A percentile compares a stretch with the other conserved stretches of the same genome.
Conservation (phyloP, 2,329 filamentous ascomycete species). For the Nigrospora oryzae region DNA sequence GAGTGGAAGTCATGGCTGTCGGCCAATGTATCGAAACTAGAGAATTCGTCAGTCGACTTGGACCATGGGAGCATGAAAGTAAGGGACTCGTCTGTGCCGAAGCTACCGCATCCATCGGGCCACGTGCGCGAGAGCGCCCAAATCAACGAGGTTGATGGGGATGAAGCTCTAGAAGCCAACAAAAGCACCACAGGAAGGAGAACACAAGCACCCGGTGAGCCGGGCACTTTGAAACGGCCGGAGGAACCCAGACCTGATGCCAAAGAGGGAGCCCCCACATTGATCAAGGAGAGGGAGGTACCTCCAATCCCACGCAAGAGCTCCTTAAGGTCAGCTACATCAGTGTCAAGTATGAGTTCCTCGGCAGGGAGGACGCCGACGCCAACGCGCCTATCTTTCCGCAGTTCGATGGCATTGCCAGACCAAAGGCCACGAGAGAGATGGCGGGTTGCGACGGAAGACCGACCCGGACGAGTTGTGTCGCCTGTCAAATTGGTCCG, state of each 20-base stretch:
- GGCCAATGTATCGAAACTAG: conserved; percentile 39
- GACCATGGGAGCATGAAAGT: conserved; percentile 1
- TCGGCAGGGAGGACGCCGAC: neutral
- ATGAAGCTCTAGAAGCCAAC: neutral
- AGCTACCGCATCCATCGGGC: conserved; percentile 15
- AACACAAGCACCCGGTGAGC: neutral
- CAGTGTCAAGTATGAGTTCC: conserved; percentile 5
- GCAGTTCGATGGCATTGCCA: neutral
- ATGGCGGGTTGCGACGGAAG: neutral
- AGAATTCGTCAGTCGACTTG: conserved; percentile 17
- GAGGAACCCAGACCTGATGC: neutral
- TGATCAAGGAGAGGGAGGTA: conserved; percentile 8
- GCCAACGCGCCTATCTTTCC: neutral
- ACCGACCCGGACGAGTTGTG: neutral
- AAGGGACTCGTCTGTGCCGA: conserved; percentile 9
- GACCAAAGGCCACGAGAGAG: conserved; percentile 2
- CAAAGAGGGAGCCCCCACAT: neutral
- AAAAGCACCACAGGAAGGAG: conserved; percentile 1
- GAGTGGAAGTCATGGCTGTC: conserved; percentile 50
- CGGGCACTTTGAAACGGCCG: conserved; percentile 1
- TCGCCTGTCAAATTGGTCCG: conserved; percentile 7
- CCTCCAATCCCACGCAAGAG: conserved; percentile 4
- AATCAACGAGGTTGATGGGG: conserved; percentile 22
- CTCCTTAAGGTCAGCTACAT: conserved; percentile 7
- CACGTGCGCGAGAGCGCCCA: conserved; percentile 43